Evolutionary conservation across 345 rosid genomes (phyloP).

Genomic region (Sisymbrium irio): DNA sequence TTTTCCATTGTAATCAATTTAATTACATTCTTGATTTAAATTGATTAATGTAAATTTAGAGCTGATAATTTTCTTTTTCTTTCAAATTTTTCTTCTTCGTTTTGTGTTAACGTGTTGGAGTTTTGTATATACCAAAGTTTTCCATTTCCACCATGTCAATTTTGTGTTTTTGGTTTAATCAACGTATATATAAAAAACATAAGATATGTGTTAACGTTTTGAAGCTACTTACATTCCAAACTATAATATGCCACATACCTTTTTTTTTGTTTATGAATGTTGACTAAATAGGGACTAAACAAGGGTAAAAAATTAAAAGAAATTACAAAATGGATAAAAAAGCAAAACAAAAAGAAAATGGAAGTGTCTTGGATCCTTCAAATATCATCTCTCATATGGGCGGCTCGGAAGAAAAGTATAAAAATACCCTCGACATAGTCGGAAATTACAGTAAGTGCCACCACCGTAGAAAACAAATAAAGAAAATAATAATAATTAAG

Average conservation of each 20-base stretch:
- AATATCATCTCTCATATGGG: constrained; percentile 38
- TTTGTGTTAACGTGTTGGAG: not conserved
- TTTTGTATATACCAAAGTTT: not conserved
- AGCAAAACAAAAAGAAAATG: not conserved
- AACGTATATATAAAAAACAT: not conserved
- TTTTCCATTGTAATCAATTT: not conserved
- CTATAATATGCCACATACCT: not conserved
- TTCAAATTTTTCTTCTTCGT: not conserved
- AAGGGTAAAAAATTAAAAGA: not conserved
- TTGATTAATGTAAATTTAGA: not conserved
- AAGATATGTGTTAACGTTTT: not conserved
- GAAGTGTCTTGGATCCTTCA: constrained; percentile 71
- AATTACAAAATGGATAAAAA: not conserved
- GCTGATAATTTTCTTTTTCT: not conserved
- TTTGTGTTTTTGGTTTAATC: not conserved
- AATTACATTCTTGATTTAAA: not conserved
- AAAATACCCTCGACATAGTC: constrained; percentile 31
- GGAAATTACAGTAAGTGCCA: constrained; percentile 58
- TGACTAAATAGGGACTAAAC: not conserved
- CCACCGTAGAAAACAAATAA: constrained; percentile 33
- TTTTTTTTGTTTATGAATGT: not conserved
- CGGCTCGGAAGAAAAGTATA: constrained; percentile 34
- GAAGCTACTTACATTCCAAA: not conserved
- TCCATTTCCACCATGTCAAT: not conserved
- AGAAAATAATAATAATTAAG: constrained; percentile 1